phyloP scores from a whole-genome alignment of 495 filamentous ascomycete genomes.

The Cercophora scortea region DNA sequence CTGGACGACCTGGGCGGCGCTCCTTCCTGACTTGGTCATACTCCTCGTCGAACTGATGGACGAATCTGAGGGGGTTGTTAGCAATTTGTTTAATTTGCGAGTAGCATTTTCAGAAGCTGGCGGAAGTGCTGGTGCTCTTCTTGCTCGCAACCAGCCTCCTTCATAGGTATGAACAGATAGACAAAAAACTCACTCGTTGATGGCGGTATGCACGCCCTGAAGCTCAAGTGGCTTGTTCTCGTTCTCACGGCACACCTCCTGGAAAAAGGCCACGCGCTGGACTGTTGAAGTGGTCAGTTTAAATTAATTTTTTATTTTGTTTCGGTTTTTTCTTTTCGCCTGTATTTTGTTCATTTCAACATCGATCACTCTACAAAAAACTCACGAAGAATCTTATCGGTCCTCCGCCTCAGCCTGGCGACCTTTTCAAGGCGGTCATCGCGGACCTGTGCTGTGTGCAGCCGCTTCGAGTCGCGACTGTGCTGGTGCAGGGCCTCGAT shows the following conservation, averaged over 20 bases:
- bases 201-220: constrained; percentile 51
- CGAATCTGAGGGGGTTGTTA: constrained; percentile 44
- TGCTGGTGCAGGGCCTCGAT: constrained; percentile 70
- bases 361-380: background rate
- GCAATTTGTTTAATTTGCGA: background rate
- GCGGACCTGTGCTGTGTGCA: constrained; percentile 65
- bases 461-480: constrained; percentile 65
- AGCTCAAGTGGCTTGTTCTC: constrained; percentile 46
- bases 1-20: constrained; percentile 72
- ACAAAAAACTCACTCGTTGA: constrained; percentile 49
- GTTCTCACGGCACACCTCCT: constrained; percentile 49
- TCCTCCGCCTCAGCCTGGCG: constrained; percentile 52
- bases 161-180: background rate
- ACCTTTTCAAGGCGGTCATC: constrained; percentile 70
- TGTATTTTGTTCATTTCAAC: background rate
- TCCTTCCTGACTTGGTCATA: constrained; percentile 63
- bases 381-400: constrained; percentile 60
- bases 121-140: background rate
- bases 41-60: constrained; percentile 73
- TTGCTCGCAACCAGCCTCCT: no score
- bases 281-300: constrained; percentile 46
- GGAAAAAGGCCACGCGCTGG: constrained; percentile 57
- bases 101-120: background rate
- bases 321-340: background rate
- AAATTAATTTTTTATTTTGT: background rate